Evolutionary conservation across 306 rosid genomes (phyloP).

Genomic region (Sesbania bispinosa): DNA sequence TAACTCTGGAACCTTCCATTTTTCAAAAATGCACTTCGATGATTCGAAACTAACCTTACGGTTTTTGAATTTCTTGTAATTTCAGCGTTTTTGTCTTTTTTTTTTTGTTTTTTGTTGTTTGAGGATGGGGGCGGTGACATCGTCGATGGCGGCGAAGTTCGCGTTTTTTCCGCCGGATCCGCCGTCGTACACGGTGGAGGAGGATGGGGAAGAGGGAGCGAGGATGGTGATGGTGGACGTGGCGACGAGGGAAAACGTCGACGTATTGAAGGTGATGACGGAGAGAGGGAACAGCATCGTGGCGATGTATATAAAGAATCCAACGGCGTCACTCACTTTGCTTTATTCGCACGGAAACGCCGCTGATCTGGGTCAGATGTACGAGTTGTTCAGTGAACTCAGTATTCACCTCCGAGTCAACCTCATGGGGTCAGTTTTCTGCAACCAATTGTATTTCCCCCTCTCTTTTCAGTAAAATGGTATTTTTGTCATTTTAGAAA

Average conservation of each 20-base stretch:
- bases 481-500: background rate
- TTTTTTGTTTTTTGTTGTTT: background rate
- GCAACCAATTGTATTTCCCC: background rate
- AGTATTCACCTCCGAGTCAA: conserved; percentile 21
- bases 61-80: background rate
- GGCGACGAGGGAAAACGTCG: conserved; percentile 9
- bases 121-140: conserved; percentile 10
- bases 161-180: conserved; percentile 24
- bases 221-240: conserved; percentile 12
- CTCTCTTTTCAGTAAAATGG: background rate
- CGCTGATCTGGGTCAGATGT: conserved; percentile 27
- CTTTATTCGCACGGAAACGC: conserved; percentile 26
- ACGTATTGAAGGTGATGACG: conserved; percentile 1
- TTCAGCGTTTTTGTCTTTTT: background rate
- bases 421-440: conserved; percentile 1
- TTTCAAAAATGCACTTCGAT: background rate
- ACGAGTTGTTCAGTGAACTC: conserved; percentile 17
- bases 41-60: background rate
- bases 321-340: conserved; percentile 9
- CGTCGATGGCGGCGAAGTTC: conserved; percentile 21
- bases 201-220: background rate
- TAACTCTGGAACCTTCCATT: background rate
- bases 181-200: conserved; percentile 10
- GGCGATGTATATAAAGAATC: conserved; percentile 13
- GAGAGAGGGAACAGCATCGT: conserved; percentile 11